These are phyloP conservation scores for Pachyrhizus erosus DNA, from an alignment of 306 rosid species.

Conservation along the genomic window DNA sequence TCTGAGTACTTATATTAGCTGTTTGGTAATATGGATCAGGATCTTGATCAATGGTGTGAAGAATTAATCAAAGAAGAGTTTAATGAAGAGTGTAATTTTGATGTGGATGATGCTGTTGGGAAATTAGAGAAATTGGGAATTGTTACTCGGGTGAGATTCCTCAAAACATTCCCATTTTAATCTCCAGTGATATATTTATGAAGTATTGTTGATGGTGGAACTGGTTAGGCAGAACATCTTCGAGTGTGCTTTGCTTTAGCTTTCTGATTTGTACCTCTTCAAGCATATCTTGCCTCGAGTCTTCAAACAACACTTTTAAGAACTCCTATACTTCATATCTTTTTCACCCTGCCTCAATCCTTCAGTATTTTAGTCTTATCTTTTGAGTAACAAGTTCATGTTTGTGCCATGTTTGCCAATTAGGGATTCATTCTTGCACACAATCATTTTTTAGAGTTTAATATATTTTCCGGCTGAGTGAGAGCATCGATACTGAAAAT, in stretches of 20 bases:
- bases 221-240: too few relatives aligned
- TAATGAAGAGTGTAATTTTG: constrained; percentile 74
- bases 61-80: constrained; percentile 90
- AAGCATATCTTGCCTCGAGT: too few relatives aligned
- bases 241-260: too few relatives aligned
- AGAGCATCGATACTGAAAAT: background rate
- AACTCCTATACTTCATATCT: too few relatives aligned
- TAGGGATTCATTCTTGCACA: constrained; percentile 5
- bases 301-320: too few relatives aligned
- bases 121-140: constrained; percentile 91
- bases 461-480: background rate
- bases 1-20: constrained; percentile 25
- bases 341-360: too few relatives aligned
- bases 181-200: constrained; percentile 4
- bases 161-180: background rate
- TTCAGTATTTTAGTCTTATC: too few relatives aligned
- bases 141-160: constrained; percentile 76
- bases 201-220: background rate
- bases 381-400: too few relatives aligned
- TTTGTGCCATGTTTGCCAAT: background rate
- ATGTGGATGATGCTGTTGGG: constrained; percentile 90
- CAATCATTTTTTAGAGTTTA: background rate
- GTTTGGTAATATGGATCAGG: constrained; percentile 60
- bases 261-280: too few relatives aligned
- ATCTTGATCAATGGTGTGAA: constrained; percentile 88